phyloP scores from a whole-genome alignment of 371 early-diverging fungal genomes.

The Mortierella sp. region DNA sequence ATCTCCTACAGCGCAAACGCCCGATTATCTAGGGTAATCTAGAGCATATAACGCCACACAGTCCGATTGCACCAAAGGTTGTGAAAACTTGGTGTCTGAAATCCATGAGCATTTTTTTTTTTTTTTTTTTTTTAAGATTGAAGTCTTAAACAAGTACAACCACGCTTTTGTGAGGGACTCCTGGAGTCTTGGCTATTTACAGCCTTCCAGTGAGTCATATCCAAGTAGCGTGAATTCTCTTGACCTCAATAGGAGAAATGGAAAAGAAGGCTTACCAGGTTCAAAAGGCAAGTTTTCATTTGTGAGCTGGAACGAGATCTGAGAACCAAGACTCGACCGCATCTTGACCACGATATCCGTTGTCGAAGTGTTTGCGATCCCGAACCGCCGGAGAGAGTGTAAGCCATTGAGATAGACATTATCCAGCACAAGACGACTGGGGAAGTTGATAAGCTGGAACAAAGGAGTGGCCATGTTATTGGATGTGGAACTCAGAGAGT shows the following conservation, averaged over 20 bases:
- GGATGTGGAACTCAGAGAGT: neutral
- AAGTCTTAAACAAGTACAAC: too few relatives aligned
- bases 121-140: too few relatives aligned
- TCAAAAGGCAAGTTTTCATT: slow-evolving; percentile 84
- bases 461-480: slow-evolving; percentile 35
- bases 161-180: too few relatives aligned
- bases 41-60: too few relatives aligned
- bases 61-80: too few relatives aligned
- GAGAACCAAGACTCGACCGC: slow-evolving; percentile 82
- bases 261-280: slow-evolving; percentile 24
- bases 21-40: too few relatives aligned
- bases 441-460: slow-evolving; percentile 67
- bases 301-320: slow-evolving; percentile 87
- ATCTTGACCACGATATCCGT: slow-evolving; percentile 75
- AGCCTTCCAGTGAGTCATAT: too few relatives aligned
- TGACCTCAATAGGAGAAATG: neutral
- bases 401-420: slow-evolving; percentile 86
- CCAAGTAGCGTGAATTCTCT: too few relatives aligned
- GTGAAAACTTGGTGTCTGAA: too few relatives aligned
- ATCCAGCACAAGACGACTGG: slow-evolving; percentile 70
- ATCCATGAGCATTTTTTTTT: too few relatives aligned
- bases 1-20: too few relatives aligned
- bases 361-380: slow-evolving; percentile 75
- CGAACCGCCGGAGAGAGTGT: slow-evolving; percentile 80
- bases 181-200: too few relatives aligned